Conservation (phyloP, 768 basidiomycete genomes). For the Suillus ampliporus region DNA sequence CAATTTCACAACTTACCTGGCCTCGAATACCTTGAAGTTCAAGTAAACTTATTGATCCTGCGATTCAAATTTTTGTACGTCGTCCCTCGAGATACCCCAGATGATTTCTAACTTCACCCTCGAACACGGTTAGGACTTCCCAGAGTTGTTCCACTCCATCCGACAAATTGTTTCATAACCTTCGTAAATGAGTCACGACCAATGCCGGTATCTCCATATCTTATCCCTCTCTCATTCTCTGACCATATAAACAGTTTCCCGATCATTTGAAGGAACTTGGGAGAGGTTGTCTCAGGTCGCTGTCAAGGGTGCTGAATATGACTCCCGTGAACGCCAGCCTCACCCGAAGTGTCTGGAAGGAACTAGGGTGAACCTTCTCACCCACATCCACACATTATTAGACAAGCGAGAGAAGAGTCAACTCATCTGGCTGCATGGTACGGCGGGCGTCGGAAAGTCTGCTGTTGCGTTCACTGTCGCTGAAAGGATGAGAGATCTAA, state of each 20-base stretch:
- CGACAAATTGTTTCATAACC: neutral
- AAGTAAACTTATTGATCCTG: too few relatives aligned
- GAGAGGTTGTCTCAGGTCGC: neutral
- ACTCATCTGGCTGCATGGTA: neutral
- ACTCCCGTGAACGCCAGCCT: neutral
- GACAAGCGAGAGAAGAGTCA: neutral
- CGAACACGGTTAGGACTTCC: neutral
- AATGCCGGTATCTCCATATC: neutral
- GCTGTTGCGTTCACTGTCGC: constrained; percentile 1
- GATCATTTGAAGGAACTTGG: neutral
- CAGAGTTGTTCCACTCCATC: neutral
- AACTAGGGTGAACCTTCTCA: neutral
- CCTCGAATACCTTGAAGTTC: too few relatives aligned
- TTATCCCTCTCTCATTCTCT: neutral
- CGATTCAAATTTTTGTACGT: neutral
- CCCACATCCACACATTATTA: neutral
- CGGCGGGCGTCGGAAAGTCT: neutral
- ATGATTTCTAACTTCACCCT: neutral
- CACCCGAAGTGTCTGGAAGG: neutral
- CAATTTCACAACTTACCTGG: too few relatives aligned
- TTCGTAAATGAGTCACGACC: neutral
- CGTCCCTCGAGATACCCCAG: neutral
- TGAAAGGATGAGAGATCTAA: constrained; percentile 2
- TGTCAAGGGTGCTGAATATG: neutral
- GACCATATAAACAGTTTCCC: neutral